A percentile compares a stretch with the other conserved stretches of the same genome.
Evolutionary conservation across 257 asterid species (phyloP).

Genomic region (Nicotiana knightiana): DNA sequence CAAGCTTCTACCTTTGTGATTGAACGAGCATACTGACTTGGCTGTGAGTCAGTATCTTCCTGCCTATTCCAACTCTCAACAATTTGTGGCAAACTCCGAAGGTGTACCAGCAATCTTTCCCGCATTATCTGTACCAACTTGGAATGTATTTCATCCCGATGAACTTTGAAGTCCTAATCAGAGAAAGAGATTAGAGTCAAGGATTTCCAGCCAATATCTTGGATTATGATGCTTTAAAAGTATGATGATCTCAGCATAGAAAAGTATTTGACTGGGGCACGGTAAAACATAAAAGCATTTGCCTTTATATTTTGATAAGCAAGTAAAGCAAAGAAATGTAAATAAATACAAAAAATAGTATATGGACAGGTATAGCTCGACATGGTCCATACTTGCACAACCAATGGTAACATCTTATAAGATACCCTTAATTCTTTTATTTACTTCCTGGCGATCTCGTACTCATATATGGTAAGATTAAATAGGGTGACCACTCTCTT

Average conservation of each 20-base stretch:
- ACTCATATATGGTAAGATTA: not conserved
- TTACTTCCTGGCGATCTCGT: not conserved
- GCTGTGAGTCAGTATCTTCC: conserved; percentile 69
- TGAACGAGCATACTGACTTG: conserved; percentile 90
- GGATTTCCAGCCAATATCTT: not conserved
- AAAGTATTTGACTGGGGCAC: not conserved
- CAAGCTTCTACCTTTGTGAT: conserved; percentile 62
- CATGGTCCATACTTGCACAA: not conserved
- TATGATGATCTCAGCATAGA: not conserved
- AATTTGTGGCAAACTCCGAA: conserved; percentile 84
- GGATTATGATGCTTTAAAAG: not conserved
- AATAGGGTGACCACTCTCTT: not conserved
- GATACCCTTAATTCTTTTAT: not conserved
- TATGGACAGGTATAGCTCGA: not conserved
- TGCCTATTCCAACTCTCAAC: conserved; percentile 89
- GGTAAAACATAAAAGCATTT: not conserved
- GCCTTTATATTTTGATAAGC: not conserved
- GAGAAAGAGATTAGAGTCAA: not conserved
- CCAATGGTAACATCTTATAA: not conserved
- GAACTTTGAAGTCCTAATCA: conserved; percentile 79
- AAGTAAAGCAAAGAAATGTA: not conserved
- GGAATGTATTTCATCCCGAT: conserved; percentile 90
- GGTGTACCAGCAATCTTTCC: conserved; percentile 78
- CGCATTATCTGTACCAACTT: conserved; percentile 99
- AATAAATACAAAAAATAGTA: not conserved